These are phyloP conservation scores for Alternaria ethzedia DNA, from an alignment of 2,329 filamentous ascomycete species.

Conservation along the genomic window DNA sequence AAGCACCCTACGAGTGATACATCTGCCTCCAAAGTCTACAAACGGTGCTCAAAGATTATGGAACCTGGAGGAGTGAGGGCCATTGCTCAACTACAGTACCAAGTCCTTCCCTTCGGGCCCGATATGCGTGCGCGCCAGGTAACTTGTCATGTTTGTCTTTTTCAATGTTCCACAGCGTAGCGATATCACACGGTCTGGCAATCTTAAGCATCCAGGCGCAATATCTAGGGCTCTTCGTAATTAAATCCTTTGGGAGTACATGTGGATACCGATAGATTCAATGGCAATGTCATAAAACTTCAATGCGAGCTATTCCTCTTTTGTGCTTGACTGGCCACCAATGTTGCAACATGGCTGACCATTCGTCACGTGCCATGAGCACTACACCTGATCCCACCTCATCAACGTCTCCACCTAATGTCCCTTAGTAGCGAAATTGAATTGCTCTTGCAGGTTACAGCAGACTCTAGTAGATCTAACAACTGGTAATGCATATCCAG, in stretches of 20 bases:
- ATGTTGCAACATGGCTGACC: background rate
- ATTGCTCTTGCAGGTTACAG: too few species aligned
- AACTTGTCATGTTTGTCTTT: background rate
- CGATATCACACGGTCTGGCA: background rate
- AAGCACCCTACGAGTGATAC: background rate
- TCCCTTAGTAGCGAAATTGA: too few species aligned
- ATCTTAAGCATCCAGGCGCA: background rate
- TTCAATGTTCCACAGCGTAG: background rate
- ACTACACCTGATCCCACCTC: too few species aligned
- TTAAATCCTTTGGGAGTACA: background rate
- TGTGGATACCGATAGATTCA: background rate
- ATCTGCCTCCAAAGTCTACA: background rate
- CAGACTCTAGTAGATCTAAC: too few species aligned
- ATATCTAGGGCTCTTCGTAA: background rate
- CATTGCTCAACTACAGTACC: background rate
- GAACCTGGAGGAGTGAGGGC: background rate
- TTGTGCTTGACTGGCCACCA: background rate
- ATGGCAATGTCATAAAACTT: background rate
- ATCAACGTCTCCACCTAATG: too few species aligned
- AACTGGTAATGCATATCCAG: too few species aligned
- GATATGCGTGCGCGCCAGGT: background rate
- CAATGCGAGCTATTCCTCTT: background rate
- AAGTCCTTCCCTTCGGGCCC: background rate
- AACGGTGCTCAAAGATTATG: background rate
- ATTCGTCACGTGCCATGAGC: background rate